phyloP scores from a whole-genome alignment of 768 basidiomycete genomes.

The Sarcomyxa edulis region DNA sequence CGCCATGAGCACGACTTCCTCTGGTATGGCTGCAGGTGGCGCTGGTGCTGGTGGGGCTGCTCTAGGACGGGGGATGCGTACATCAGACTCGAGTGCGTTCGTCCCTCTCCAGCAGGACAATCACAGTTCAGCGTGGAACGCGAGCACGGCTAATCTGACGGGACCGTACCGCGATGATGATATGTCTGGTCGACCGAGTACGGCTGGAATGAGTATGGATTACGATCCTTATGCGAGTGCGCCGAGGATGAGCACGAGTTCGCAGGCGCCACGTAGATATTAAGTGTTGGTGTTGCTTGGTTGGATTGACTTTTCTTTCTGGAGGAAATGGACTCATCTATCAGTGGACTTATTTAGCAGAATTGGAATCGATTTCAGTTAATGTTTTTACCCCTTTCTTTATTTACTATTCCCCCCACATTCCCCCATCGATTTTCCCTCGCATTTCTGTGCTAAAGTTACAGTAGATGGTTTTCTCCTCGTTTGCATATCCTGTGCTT shows the following conservation, averaged over 20 bases:
- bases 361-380: too few species aligned
- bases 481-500: too few species aligned
- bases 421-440: too few species aligned
- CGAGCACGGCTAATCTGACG: constrained; percentile 43
- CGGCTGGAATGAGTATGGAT: constrained; percentile 27
- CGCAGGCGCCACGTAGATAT: too few species aligned
- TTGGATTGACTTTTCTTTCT: too few species aligned
- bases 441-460: too few species aligned
- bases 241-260: constrained; percentile 13
- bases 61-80: constrained; percentile 27
- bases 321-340: too few species aligned
- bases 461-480: too few species aligned
- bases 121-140: constrained; percentile 52
- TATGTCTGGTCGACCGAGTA: constrained; percentile 28
- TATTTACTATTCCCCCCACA: too few species aligned
- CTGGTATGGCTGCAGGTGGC: constrained; percentile 16
- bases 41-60: constrained; percentile 21
- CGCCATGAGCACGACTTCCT: constrained; percentile 9
- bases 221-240: constrained; percentile 28
- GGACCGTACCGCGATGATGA: constrained; percentile 28
- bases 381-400: too few species aligned
- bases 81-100: constrained; percentile 66
- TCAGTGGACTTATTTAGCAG: too few species aligned
- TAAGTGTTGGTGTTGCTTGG: too few species aligned
- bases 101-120: constrained; percentile 66